These are phyloP conservation scores for Uronychia binucleata DNA, from an alignment of 73 alveolate species.

Conservation along the genomic window DNA sequence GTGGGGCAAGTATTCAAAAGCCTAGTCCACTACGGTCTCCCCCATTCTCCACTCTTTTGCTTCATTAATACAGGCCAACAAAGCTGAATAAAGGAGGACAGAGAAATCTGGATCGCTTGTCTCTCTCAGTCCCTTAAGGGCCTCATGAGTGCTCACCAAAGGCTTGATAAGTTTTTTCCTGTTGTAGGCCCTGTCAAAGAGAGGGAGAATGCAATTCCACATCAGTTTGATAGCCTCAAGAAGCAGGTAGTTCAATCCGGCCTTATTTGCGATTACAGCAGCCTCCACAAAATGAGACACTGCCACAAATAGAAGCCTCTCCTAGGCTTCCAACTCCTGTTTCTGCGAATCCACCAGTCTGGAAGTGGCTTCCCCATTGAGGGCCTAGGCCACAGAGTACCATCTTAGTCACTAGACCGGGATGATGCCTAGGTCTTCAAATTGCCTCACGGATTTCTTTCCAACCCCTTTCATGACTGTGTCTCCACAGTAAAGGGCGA, in stretches of 20 bases:
- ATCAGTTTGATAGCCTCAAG: constrained; percentile 70
- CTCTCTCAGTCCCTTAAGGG: constrained; percentile 66
- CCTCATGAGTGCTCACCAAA: constrained; percentile 41
- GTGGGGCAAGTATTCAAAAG: constrained; percentile 87
- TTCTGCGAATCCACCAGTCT: constrained; percentile 91
- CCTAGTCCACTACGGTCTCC: constrained; percentile 91
- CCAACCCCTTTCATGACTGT: constrained; percentile 69
- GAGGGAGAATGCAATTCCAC: constrained; percentile 73
- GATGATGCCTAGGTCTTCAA: constrained; percentile 31
- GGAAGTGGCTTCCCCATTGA: constrained; percentile 88
- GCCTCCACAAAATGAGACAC: constrained; percentile 80
- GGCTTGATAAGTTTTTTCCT: constrained; percentile 75
- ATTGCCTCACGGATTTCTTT: constrained; percentile 55
- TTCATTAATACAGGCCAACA: constrained; percentile 86
- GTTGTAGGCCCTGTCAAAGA: constrained; percentile 65
- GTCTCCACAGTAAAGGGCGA: constrained; percentile 90
- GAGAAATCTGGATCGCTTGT: constrained; percentile 94
- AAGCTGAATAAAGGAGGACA: constrained; percentile 79
- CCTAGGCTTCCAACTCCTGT: constrained; percentile 91
- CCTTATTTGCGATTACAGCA: constrained; percentile 66
- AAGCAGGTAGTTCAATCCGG: constrained; percentile 66
- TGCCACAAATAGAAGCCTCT: constrained; percentile 75
- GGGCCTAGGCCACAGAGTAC: constrained; percentile 93
- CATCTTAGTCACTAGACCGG: constrained; percentile 91
- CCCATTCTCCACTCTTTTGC: constrained; percentile 95